Base-by-base conservation (phyloP, 164 flowering plant species). In the Santalum album region DNA sequence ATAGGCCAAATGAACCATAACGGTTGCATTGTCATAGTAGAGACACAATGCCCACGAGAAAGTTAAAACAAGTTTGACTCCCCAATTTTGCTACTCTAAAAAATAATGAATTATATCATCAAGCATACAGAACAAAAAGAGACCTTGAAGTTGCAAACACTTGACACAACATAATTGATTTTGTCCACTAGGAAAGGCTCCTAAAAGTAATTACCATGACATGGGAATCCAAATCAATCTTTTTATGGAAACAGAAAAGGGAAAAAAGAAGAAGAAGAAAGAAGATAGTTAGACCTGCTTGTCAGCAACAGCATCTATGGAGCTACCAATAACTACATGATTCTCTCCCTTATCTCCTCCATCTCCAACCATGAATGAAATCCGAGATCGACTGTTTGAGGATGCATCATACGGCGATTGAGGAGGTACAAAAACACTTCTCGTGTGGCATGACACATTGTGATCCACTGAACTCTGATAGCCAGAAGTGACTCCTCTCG, bases 401-500 rank as follows among this genome's bases (percentile, higher is more conserved):
- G 82, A 56, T 45, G 54, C 58, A 69, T 82, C 83, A 66, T 65
- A 78, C 40, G 84, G 74, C 38, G 78, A 66, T 16, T 84, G 51
- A 46, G 65, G 47, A 6, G 87, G 76, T 58, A 71, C 61, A 53
- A 65, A 82, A 26, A 72, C 78, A 52, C 80, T 71, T 69, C 83
- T 86, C 78, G 74, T 35, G 9, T 65, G 69, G 60, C 74, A 7
- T 18, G 45, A 72, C 24, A 80, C 56, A 45, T 69, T 75, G 57
- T 69, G 69, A 18, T 85, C 91, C 36, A 65, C 75, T 0, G 86
- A 67, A 63, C 57, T 75, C 27, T 59, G 73, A 61, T 69, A 69
- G 7, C 70, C 69, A 65, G 87, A 50, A 54, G 84, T 73, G 18
- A 76, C 72, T 46, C 82, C 86, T 65, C 79, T 71, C 42, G 73